A percentile compares a stretch with the other conserved stretches of the same genome.
These are phyloP conservation scores for Thalassia testudinum DNA, from an alignment of 116 monocot species.

Conservation along the genomic window DNA sequence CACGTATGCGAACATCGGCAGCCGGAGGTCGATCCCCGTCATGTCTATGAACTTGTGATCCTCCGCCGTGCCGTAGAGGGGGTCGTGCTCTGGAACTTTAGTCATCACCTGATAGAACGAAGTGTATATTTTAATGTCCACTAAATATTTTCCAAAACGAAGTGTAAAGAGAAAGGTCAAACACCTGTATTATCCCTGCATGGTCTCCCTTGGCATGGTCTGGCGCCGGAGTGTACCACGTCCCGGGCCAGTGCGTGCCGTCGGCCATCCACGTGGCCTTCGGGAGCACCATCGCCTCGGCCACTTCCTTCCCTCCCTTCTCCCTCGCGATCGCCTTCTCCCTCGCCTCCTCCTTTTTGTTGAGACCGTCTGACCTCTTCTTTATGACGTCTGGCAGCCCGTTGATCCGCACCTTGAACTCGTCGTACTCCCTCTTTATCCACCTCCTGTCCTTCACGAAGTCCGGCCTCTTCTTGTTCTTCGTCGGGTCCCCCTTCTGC, in stretches of 20 bases:
- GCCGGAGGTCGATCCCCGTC: conserved; percentile 56
- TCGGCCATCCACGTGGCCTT: conserved; percentile 96
- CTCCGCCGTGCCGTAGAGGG: conserved; percentile 29
- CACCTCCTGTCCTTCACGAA: conserved; percentile 75
- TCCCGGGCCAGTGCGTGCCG: conserved; percentile 76
- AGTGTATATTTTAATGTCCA: background rate
- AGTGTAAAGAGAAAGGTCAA: background rate
- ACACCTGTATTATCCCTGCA: conserved; percentile 76
- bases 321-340: conserved; percentile 25
- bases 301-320: conserved; percentile 8
- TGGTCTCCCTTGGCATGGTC: conserved; percentile 73
- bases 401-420: conserved; percentile 94
- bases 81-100: conserved; percentile 36
- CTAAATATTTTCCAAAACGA: background rate
- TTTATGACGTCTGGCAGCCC: conserved; percentile 55
- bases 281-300: conserved; percentile 6
- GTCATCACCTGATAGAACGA: conserved; percentile 32
- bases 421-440: conserved; percentile 94
- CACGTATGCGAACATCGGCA: conserved; percentile 77
- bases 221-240: conserved; percentile 29
- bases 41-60: conserved; percentile 59
- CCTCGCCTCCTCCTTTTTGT: conserved; percentile 24
- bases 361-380: conserved; percentile 28
- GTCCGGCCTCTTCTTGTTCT: conserved; percentile 40
- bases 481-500: conserved; percentile 51